Base-by-base conservation (phyloP, 2,329 filamentous ascomycete species). In the Fusarium odoratissimum region DNA sequence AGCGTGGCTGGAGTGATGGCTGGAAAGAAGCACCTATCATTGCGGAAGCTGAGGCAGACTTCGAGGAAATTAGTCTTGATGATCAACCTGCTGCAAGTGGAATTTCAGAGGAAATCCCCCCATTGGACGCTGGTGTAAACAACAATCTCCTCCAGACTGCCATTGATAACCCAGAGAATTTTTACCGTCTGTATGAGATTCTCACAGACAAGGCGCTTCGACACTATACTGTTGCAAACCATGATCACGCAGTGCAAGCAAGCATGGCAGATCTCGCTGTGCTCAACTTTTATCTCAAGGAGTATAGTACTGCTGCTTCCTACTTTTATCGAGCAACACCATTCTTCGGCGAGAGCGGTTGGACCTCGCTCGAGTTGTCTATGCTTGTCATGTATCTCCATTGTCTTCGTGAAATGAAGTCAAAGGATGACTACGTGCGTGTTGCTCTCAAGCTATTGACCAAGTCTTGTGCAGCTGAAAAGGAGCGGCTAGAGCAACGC, bases 351-450 rank as follows among this genome's bases (percentile, higher is more conserved):
- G 90, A 92, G 63, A 91, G 89, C 63, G 89, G 91, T 49, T 98
- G 96, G 95, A 90, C 88, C 59, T 84, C 91, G 2, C 86, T 97
- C 17, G 95, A 98, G 78, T 85, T 94, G 7, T 92, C 92, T 1
- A 93, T 97, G 88, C 87, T 98, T 10, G 89, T 93, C 72, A 92
- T 98, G 87, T 96, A 98, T 79, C 90, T 93, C 1, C 88, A 89
- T 54, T 98, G 95, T 80, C 86, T 99, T 33, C 92, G 93, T 72
- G 88, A 93, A 75, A 87, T 97, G 33, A 86, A 92, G 54, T 90
- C 91, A 19, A 90, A 91, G 67, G 92, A 95, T 58, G 94, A 97
- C 69, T 97, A 95, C 76, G 90, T 95, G 21, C 89, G 90, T 30
- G 91, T 93, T 13, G 87, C 94, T 13, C 85, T 98, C 19, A 92